Evolutionary conservation across 2,329 filamentous ascomycete species (phyloP).

Genomic region (Alternaria metachromatica): DNA sequence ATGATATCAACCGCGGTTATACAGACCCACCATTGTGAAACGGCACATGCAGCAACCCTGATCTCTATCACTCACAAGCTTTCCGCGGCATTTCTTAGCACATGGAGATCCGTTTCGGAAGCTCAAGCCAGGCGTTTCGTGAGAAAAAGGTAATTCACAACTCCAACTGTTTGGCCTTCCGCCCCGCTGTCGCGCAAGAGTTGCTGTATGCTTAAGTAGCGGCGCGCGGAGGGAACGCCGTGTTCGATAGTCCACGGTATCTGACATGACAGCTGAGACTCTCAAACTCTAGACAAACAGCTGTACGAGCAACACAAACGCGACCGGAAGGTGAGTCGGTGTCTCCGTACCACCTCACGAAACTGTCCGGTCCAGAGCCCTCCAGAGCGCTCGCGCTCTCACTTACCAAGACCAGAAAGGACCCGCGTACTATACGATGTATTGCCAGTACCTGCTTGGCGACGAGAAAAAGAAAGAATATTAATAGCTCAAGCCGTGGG

Average conservation of each 20-base stretch:
- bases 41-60: not conserved
- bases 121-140: not conserved
- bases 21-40: not conserved
- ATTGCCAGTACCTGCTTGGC: not conserved
- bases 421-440: not conserved
- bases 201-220: not conserved
- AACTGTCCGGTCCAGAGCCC: not conserved
- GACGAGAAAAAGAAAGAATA: not conserved
- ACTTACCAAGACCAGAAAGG: not conserved
- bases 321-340: not conserved
- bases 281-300: not conserved
- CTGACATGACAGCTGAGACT: not conserved
- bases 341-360: not conserved
- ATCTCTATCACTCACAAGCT: not conserved
- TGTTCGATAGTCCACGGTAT: not conserved
- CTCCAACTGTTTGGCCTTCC: not conserved
- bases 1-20: not conserved
- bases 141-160: not conserved
- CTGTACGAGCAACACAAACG: not conserved
- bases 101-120: not conserved
- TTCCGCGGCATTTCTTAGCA: slow-evolving; percentile 2
- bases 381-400: not conserved
- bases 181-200: not conserved
- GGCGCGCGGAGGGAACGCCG: not conserved
- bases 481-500: not conserved